Evolutionary conservation across 208 protist genomes (phyloP).

Genomic region (Crithidia expoeki): DNA sequence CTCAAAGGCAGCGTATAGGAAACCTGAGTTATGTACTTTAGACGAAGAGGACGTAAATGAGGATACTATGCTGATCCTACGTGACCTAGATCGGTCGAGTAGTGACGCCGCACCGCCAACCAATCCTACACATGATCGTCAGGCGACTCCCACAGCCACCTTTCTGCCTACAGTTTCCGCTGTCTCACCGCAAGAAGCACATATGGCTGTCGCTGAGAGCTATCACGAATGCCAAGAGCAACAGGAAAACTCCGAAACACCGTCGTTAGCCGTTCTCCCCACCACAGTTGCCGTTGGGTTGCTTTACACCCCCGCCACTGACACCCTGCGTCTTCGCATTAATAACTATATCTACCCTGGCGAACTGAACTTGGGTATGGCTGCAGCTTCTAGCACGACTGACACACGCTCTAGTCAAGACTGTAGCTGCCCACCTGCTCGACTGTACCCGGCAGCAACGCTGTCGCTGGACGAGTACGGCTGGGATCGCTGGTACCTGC

Average conservation of each 20-base stretch:
- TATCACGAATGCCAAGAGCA: neutral
- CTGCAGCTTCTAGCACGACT: neutral
- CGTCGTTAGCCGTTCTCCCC: neutral
- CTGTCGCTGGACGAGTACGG: constrained; percentile 32
- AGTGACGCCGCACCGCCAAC: neutral
- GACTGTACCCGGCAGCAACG: constrained; percentile 32
- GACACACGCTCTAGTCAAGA: neutral
- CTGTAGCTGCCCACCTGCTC: neutral
- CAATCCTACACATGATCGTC: neutral
- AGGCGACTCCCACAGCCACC: neutral
- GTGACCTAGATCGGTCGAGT: too few species aligned
- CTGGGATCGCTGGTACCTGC: constrained; percentile 30
- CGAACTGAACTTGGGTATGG: constrained; percentile 12
- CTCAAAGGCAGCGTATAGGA: neutral
- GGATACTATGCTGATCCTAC: too few species aligned
- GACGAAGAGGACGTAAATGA: neutral
- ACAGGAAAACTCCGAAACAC: neutral
- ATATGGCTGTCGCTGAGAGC: neutral
- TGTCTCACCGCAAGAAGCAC: neutral
- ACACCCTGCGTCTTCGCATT: constrained; percentile 24
- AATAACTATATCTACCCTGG: constrained; percentile 32
- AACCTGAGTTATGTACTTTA: neutral
- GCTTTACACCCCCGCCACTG: constrained; percentile 8
- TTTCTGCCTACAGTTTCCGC: constrained; percentile 5
- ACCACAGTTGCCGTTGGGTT: constrained; percentile 27